Conservation (phyloP, 2,329 filamentous ascomycete genomes). For the Verticillium albo-atrum region DNA sequence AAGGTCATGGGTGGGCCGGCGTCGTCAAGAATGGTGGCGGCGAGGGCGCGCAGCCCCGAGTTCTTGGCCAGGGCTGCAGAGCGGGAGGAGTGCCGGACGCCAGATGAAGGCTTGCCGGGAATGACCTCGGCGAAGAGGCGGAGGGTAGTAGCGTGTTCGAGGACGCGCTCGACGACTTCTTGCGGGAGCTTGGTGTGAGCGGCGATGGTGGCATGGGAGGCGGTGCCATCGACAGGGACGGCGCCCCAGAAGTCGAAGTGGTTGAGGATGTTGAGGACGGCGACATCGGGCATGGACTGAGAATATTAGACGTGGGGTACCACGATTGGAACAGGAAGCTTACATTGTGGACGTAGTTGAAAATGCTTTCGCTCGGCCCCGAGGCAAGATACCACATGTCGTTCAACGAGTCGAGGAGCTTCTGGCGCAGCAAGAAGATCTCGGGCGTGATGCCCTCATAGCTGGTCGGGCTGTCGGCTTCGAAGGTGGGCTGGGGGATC, state of each 20-base stretch:
- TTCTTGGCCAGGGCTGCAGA: constrained; percentile 30
- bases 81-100: constrained; percentile 29
- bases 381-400: constrained; percentile 42
- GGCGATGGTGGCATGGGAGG: constrained; percentile 36
- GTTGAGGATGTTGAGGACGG: constrained; percentile 42
- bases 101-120: constrained; percentile 10
- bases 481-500: constrained; percentile 35
- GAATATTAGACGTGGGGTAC: too few species aligned
- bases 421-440: constrained; percentile 37
- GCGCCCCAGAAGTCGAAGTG: constrained; percentile 48
- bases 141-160: constrained; percentile 32
- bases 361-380: constrained; percentile 45
- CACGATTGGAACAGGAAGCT: constrained; percentile 4
- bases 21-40: constrained; percentile 31
- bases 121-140: constrained; percentile 27
- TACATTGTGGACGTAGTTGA: constrained; percentile 37
- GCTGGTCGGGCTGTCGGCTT: constrained; percentile 35
- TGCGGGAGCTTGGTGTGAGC: constrained; percentile 28
- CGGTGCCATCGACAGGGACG: constrained; percentile 41
- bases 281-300: constrained; percentile 38
- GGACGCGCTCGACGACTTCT: constrained; percentile 30
- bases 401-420: constrained; percentile 37
- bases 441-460: constrained; percentile 37
- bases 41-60: constrained; percentile 26
- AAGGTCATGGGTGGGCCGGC: constrained; percentile 30